These are phyloP conservation scores for Botryotinia narcissicola DNA, from an alignment of 2,329 filamentous ascomycete genomes.

Conservation along the genomic window DNA sequence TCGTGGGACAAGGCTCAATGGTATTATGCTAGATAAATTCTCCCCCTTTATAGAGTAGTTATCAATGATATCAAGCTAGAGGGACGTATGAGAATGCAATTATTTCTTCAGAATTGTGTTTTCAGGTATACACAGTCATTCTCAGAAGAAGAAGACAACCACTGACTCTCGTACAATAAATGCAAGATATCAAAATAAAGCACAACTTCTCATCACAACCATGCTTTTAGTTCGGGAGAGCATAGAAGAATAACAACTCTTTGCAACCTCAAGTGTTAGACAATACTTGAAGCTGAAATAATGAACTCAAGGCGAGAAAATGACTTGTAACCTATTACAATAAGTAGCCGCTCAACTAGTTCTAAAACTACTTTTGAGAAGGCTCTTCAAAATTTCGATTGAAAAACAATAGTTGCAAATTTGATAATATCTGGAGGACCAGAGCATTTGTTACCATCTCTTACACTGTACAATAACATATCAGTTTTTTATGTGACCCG, in stretches of 20 bases:
- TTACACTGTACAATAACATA: background rate
- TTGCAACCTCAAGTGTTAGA: background rate
- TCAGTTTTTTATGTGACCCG: background rate
- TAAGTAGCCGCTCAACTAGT: background rate
- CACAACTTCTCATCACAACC: no score
- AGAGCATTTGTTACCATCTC: background rate
- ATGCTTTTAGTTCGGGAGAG: no score
- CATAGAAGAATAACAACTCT: background rate
- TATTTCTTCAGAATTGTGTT: no score
- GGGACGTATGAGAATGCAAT: no score
- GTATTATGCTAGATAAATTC: background rate
- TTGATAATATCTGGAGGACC: background rate
- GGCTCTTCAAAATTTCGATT: background rate
- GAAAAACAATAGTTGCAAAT: background rate
- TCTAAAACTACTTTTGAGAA: background rate
- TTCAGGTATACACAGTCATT: background rate
- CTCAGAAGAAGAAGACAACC: background rate
- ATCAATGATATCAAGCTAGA: background rate
- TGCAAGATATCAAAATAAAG: background rate
- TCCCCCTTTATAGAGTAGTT: background rate
- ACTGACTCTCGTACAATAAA: no score
- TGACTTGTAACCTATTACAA: background rate
- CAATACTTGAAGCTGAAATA: background rate
- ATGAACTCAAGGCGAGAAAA: background rate
- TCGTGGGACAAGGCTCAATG: background rate